These are phyloP conservation scores for Colletotrichum paranaense DNA, from an alignment of 2,329 filamentous ascomycete genomes.

Conservation along the genomic window DNA sequence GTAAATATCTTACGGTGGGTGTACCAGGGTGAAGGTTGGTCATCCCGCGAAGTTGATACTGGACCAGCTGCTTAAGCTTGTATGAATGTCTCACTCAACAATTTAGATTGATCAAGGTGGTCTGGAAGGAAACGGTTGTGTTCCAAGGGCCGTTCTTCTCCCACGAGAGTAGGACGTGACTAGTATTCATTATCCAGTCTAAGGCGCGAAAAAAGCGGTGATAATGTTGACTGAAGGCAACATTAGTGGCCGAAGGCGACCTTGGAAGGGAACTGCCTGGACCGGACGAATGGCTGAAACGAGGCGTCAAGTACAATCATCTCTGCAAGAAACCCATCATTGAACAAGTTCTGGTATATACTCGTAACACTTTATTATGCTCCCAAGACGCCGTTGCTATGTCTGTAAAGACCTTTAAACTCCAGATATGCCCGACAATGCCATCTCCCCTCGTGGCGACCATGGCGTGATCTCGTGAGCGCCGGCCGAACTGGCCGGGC, in stretches of 20 bases:
- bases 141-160: not conserved
- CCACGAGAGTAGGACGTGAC: not conserved
- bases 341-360: not conserved
- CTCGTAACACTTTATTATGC: conserved; percentile 32
- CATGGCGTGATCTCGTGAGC: conserved; percentile 35
- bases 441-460: conserved; percentile 22
- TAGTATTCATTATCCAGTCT: not conserved
- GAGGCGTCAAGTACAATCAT: not conserved
- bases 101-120: too few species aligned
- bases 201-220: not conserved
- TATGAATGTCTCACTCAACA: too few species aligned
- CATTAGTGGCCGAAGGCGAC: not conserved
- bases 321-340: not conserved
- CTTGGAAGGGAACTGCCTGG: not conserved
- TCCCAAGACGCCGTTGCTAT: conserved; percentile 35
- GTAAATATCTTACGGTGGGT: too few species aligned
- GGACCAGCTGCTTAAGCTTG: too few species aligned
- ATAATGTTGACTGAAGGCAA: not conserved
- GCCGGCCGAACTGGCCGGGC: conserved; percentile 10
- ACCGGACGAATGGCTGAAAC: not conserved
- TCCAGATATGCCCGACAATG: conserved; percentile 33
- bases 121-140: too few species aligned
- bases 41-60: too few species aligned
- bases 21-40: too few species aligned
- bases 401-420: conserved; percentile 35